Conservation (phyloP, 2,329 filamentous ascomycete species). For the Aureobasidium leucospermi region DNA sequence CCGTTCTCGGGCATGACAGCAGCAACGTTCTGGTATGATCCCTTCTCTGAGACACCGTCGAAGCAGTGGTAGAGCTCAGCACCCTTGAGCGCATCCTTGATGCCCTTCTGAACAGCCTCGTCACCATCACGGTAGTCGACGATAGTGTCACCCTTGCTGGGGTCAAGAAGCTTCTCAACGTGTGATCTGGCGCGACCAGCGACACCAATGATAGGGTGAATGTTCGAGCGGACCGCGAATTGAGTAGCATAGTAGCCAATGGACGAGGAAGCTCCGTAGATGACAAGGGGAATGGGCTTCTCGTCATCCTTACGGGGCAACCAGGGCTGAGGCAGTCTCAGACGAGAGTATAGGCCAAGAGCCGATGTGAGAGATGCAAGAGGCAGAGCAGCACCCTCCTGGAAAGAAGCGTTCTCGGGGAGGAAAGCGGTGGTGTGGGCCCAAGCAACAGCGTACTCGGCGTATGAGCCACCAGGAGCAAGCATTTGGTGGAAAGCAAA, state of each 20-base stretch:
- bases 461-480: conserved; percentile 47
- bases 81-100: conserved; percentile 39
- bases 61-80: conserved; percentile 45
- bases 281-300: conserved; percentile 24
- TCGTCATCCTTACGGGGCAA: conserved; percentile 20
- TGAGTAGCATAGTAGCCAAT: conserved; percentile 37
- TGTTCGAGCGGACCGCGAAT: conserved; percentile 31
- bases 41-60: conserved; percentile 52
- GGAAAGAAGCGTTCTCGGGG: conserved; percentile 42
- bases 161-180: conserved; percentile 33
- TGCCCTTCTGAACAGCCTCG: conserved; percentile 40
- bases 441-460: conserved; percentile 54
- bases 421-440: conserved; percentile 52
- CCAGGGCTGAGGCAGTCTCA: conserved; percentile 39
- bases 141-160: conserved; percentile 33
- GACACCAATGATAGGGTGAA: conserved; percentile 37
- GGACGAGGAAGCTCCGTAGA: conserved; percentile 36
- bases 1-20: conserved; percentile 36
- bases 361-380: conserved; percentile 41
- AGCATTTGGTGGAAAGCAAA: conserved; percentile 49
- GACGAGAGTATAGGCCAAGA: conserved; percentile 37
- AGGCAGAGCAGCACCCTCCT: conserved; percentile 42
- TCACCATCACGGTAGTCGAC: conserved; percentile 51
- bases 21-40: conserved; percentile 36
- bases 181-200: conserved; percentile 32